Evolutionary conservation across 2,329 filamentous ascomycete species (phyloP).

Genomic region (Aspergillus persii): DNA sequence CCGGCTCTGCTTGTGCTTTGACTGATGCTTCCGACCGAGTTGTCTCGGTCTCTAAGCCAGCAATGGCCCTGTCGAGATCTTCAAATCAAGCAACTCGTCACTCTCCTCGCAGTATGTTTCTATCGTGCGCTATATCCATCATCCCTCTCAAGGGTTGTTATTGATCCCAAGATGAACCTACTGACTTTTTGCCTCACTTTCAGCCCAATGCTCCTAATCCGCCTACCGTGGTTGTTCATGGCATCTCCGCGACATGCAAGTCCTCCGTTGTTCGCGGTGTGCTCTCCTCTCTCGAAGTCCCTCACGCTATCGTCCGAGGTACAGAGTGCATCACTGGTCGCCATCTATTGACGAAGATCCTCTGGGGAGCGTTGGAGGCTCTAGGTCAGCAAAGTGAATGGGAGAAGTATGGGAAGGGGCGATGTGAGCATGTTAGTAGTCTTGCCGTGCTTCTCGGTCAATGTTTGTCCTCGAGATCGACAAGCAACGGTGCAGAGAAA

Average conservation of each 20-base stretch:
- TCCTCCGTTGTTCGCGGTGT: conserved; percentile 65
- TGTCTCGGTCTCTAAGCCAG: conserved; percentile 34
- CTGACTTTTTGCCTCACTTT: background rate
- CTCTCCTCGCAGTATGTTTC: conserved; percentile 38
- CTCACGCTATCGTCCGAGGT: conserved; percentile 42
- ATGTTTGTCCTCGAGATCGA: conserved; percentile 33
- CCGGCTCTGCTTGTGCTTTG: background rate
- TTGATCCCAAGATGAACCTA: background rate
- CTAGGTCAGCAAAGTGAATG: conserved; percentile 38
- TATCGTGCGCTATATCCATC: background rate
- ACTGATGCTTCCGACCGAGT: conserved; percentile 33
- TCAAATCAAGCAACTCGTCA: conserved; percentile 42
- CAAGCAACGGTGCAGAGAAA: conserved; percentile 43
- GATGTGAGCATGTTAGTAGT: conserved; percentile 78
- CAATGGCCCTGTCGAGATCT: conserved; percentile 46
- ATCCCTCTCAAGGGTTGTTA: conserved; percentile 11
- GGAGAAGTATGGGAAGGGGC: conserved; percentile 50
- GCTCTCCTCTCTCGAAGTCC: conserved; percentile 58
- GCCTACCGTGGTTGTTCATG: conserved; percentile 74
- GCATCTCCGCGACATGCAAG: conserved; percentile 85
- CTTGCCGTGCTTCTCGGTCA: conserved; percentile 67
- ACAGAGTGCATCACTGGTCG: conserved; percentile 47
- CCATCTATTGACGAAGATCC: conserved; percentile 47
- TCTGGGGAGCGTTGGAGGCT: conserved; percentile 38
- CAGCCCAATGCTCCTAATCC: conserved; percentile 60